phyloP scores from a whole-genome alignment of 2,329 filamentous ascomycete genomes.

The Pseudogymnoascus sp. region DNA sequence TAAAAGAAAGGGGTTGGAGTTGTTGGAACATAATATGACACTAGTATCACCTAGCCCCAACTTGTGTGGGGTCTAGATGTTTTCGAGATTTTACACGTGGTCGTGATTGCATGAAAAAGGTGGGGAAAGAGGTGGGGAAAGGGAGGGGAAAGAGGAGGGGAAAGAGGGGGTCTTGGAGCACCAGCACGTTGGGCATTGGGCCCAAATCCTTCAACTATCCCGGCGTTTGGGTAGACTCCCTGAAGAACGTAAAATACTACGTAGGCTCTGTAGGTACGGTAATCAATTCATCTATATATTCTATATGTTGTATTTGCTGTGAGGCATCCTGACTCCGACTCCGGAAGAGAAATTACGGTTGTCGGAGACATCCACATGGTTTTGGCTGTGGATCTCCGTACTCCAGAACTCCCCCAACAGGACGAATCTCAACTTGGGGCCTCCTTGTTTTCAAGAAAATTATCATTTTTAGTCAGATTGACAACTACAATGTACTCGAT shows the following conservation, averaged over 20 bases:
- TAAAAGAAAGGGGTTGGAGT: background rate
- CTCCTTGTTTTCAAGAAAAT: background rate
- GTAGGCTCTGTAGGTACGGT: no score
- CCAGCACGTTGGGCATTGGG: background rate
- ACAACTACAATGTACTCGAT: background rate
- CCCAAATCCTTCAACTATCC: background rate
- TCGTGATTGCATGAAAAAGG: background rate
- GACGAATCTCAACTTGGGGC: background rate
- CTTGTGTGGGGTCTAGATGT: background rate
- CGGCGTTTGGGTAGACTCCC: background rate
- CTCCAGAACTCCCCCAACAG: background rate
- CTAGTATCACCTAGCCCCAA: background rate
- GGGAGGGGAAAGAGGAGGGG: background rate
- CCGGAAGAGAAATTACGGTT: background rate
- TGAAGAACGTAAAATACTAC: no score
- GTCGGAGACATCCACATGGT: background rate
- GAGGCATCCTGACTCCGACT: background rate
- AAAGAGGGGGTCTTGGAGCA: background rate
- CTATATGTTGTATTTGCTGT: no score
- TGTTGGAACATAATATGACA: background rate
- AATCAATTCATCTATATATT: no score
- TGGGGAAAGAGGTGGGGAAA: no score
- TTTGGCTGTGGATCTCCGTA: background rate
- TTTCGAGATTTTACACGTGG: background rate
- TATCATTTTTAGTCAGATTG: background rate